phyloP scores from a whole-genome alignment of 805 yeast species.

The Kodamaea kaohsiungensis region DNA sequence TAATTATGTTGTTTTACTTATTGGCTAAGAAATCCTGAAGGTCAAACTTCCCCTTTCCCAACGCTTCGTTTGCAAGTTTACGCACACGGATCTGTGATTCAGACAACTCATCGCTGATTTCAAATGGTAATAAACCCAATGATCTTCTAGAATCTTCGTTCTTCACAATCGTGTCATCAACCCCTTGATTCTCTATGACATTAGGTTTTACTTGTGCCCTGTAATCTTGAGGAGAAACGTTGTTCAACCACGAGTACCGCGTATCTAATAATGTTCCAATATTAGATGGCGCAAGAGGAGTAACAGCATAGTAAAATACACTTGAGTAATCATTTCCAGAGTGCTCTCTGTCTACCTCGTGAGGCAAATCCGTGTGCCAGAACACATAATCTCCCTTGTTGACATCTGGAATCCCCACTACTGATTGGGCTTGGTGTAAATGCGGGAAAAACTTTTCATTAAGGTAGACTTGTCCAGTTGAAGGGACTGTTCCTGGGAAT shows the following conservation, averaged over 20 bases:
- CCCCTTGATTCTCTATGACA: background rate
- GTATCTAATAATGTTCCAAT: slow-evolving; percentile 18
- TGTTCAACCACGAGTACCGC: slow-evolving; percentile 12
- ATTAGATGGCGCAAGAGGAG: slow-evolving; percentile 31
- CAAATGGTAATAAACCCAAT: slow-evolving; percentile 28
- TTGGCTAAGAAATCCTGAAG: background rate
- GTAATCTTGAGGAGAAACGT: background rate
- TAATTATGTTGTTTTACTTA: background rate
- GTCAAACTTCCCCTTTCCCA: slow-evolving; percentile 4
- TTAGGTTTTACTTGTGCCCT: background rate
- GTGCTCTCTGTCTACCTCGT: slow-evolving; percentile 41
- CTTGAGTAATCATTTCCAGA: slow-evolving; percentile 35
- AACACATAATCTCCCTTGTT: slow-evolving; percentile 43
- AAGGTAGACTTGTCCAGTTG: slow-evolving; percentile 35
- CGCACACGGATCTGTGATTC: slow-evolving; percentile 27
- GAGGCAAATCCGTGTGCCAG: slow-evolving; percentile 47
- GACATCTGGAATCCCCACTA: slow-evolving; percentile 38
- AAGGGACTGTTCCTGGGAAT: slow-evolving; percentile 42
- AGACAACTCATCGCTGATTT: slow-evolving; percentile 21
- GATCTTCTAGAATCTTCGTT: slow-evolving; percentile 21
- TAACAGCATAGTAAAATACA: slow-evolving; percentile 39
- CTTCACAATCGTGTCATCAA: background rate
- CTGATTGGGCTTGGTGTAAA: slow-evolving; percentile 26
- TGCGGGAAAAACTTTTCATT: slow-evolving; percentile 34
- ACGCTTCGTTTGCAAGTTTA: slow-evolving; percentile 22